Conservation (phyloP, 73 alveolate species). For the Blepharisma japonicum region DNA sequence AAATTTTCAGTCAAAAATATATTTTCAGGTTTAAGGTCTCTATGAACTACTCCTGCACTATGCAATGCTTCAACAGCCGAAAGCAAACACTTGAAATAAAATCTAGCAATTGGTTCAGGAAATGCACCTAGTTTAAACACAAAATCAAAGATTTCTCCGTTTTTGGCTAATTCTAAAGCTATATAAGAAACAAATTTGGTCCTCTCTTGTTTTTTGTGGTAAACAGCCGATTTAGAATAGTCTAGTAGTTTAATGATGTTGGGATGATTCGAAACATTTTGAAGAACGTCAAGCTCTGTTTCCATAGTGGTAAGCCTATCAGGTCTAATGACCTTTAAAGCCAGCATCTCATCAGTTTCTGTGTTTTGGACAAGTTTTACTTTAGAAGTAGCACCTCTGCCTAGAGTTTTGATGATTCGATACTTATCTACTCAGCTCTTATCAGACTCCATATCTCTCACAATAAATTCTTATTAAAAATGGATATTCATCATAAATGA, state of each 20-base stretch:
- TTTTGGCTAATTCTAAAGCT: constrained; percentile 7
- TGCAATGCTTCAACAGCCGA: constrained; percentile 40
- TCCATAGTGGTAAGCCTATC: background rate
- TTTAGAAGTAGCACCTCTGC: constrained; percentile 27
- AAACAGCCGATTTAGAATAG: background rate
- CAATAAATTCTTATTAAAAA: too few species aligned
- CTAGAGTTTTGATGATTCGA: background rate
- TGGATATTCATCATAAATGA: too few species aligned
- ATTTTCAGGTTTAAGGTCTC: constrained; percentile 45
- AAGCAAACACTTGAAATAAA: constrained; percentile 29
- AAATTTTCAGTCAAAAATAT: constrained; percentile 53
- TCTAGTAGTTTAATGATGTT: constrained; percentile 22
- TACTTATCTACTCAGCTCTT: constrained; percentile 10
- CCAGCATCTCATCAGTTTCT: constrained; percentile 25
- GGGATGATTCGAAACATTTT: constrained; percentile 5
- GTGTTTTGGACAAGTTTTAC: constrained; percentile 5
- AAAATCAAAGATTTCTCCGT: constrained; percentile 34
- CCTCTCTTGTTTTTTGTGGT: background rate
- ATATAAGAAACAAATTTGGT: constrained; percentile 15
- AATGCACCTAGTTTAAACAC: constrained; percentile 24
- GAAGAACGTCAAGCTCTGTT: background rate
- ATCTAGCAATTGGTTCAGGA: constrained; percentile 7
- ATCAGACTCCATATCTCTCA: too few species aligned
- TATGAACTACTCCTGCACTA: constrained; percentile 28
- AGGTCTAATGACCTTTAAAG: background rate